phyloP scores from a whole-genome alignment of 1,284 basidiomycete species.

The Schizophyllum commune region DNA sequence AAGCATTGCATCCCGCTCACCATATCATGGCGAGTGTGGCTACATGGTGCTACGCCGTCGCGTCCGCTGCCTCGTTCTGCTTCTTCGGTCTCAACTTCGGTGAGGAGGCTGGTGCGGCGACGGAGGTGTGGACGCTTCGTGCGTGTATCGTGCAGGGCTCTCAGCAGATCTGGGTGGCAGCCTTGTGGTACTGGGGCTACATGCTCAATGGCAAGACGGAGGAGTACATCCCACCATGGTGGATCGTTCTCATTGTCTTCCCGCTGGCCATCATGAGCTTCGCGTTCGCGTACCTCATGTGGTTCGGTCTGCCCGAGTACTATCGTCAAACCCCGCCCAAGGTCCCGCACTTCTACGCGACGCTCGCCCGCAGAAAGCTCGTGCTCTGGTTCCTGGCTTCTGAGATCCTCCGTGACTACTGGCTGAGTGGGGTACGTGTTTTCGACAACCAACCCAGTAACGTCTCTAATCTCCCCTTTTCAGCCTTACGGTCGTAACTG shows the following conservation, averaged over 20 bases:
- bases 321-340: conserved; percentile 87
- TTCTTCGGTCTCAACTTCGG: conserved; percentile 95
- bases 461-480: conserved; percentile 11
- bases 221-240: conserved; percentile 62
- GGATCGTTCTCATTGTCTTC: conserved; percentile 80
- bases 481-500: conserved; percentile 89
- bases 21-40: conserved; percentile 66
- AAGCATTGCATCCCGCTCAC: conserved; percentile 55
- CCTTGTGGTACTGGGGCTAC: conserved; percentile 92
- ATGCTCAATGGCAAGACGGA: conserved; percentile 52
- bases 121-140: conserved; percentile 84
- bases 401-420: conserved; percentile 85
- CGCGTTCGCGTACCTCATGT: conserved; percentile 74
- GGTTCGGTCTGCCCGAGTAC: conserved; percentile 81
- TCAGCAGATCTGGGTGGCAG: conserved; percentile 90
- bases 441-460: conserved; percentile 1
- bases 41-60: conserved; percentile 85
- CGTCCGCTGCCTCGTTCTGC: conserved; percentile 82
- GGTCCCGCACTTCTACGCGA: conserved; percentile 85
- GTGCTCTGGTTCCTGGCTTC: conserved; percentile 91
- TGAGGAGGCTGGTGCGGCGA: conserved; percentile 90
- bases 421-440: conserved; percentile 76
- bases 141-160: conserved; percentile 90
- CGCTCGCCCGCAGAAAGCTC: conserved; percentile 81
- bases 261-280: conserved; percentile 71